Evolutionary conservation across 1,284 basidiomycete species (phyloP), one percentile per base, ranked within the genome.

Genomic region (Termitomyces sp.): DNA sequence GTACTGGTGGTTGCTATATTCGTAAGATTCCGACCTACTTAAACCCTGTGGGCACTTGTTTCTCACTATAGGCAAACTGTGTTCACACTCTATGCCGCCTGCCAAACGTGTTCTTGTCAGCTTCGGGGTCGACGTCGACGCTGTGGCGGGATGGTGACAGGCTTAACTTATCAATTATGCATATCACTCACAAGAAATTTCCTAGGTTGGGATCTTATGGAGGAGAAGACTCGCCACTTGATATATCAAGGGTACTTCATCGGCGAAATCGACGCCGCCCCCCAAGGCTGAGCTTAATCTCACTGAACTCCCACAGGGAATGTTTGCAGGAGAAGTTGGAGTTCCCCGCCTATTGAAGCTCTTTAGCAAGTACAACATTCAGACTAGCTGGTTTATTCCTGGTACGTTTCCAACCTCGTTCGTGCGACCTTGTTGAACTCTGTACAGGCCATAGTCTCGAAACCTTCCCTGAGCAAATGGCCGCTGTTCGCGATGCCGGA

Each of bases 251-350:
- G 43, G 45, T 47, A 47, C 13, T 78, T n/a, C n/a, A n/a, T n/a
- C n/a, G n/a, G n/a, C n/a, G n/a, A n/a, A n/a, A n/a, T n/a, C n/a
- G n/a, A n/a, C n/a, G n/a, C n/a, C n/a, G n/a, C n/a, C n/a, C n/a
- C n/a, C n/a, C n/a, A n/a, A n/a, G n/a, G n/a, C n/a, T n/a, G n/a
- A n/a, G n/a, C n/a, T n/a, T n/a, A n/a, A n/a, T n/a, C n/a, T n/a
- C n/a, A n/a, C n/a, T n/a, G n/a, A n/a, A 15, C 13, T 26, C n/a
- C 38, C 19, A 46, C 52, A 81, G 82, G 86, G 85, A 5, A 77
- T 86, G 71, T 88, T 80, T 62, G 83, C 88, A 0, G 89, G 88
- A 15, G 87, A 90, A 66, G 85, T 88, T 30, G 88, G 86, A 17
- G 73, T 78, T 0, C 82, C 79, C 3, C 80, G 87, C 13, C 73